A percentile compares a stretch with the other conserved stretches of the same genome.
phyloP scores from a whole-genome alignment of 2,329 filamentous ascomycete species.

The Colletotrichum tanaceti region DNA sequence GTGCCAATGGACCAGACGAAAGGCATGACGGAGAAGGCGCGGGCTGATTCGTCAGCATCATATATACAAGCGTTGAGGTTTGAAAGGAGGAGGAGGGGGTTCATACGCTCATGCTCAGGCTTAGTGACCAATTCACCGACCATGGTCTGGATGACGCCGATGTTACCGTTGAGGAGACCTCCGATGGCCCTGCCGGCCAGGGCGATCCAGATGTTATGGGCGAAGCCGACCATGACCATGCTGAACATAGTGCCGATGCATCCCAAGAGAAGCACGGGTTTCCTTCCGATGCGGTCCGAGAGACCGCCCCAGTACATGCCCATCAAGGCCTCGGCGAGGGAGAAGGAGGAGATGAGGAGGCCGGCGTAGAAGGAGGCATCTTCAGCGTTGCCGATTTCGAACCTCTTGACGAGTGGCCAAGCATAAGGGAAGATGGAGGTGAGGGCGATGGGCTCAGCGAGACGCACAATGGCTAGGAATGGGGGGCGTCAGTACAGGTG shows the following conservation, averaged over 20 bases:
- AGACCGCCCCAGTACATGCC: constrained; percentile 90
- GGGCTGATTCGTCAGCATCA: constrained; percentile 62
- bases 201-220: constrained; percentile 86
- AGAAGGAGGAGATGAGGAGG: constrained; percentile 87
- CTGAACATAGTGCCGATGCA: constrained; percentile 86
- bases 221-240: constrained; percentile 84
- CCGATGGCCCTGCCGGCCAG: constrained; percentile 80
- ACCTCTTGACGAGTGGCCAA: constrained; percentile 83
- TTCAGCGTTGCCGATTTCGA: constrained; percentile 75
- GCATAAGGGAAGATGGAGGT: constrained; percentile 95
- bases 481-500: constrained; percentile 38
- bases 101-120: constrained; percentile 85
- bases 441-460: constrained; percentile 91
- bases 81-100: background rate
- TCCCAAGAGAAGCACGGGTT: constrained; percentile 84
- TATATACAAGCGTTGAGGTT: background rate
- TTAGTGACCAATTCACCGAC: constrained; percentile 87
- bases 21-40: constrained; percentile 91
- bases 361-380: constrained; percentile 91
- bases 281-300: constrained; percentile 85
- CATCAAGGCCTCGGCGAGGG: constrained; percentile 82
- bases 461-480: constrained; percentile 82
- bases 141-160: constrained; percentile 92
- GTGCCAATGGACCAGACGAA: constrained; percentile 94
- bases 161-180: constrained; percentile 89